phyloP scores from a whole-genome alignment of 139 green algal species.

The Coelastrella sp. region DNA sequence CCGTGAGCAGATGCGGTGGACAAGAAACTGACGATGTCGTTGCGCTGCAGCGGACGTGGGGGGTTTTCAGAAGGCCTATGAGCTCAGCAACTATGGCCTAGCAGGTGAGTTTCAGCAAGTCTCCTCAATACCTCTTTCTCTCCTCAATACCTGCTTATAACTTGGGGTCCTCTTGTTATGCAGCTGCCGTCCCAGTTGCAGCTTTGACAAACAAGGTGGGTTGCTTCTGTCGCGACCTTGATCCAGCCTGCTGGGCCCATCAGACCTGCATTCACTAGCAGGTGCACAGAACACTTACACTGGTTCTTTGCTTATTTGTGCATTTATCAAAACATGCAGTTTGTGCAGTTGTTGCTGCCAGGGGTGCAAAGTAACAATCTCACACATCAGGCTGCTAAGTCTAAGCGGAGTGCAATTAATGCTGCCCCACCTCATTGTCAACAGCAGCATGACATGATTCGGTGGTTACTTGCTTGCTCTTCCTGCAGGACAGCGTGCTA shows the following conservation, averaged over 20 bases:
- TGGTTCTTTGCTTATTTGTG: no score
- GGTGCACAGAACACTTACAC: no score
- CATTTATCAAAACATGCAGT: no score
- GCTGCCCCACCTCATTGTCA: no score
- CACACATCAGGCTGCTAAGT: no score
- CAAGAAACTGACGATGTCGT: neutral
- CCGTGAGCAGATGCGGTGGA: neutral
- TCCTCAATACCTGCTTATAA: neutral
- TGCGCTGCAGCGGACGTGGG: slow-evolving; percentile 64
- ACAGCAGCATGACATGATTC: neutral
- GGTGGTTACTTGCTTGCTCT: neutral
- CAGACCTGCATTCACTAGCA: neutral
- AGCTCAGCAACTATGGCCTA: slow-evolving; percentile 61
- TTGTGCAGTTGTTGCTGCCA: no score
- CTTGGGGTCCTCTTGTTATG: neutral
- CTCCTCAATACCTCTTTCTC: neutral
- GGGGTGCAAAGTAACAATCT: no score
- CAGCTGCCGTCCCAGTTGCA: slow-evolving; percentile 36
- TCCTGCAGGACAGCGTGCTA: slow-evolving; percentile 55
- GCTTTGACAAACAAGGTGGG: slow-evolving; percentile 19
- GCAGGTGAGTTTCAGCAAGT: slow-evolving; percentile 55
- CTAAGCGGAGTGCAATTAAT: no score
- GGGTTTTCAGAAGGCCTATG: slow-evolving; percentile 62
- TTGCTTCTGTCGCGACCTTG: neutral
- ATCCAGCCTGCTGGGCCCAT: neutral